A percentile compares a stretch with the other conserved stretches of the same genome.
These are phyloP conservation scores for Xerocomus brunneocitrinus DNA, from an alignment of 768 basidiomycete genomes.

Conservation along the genomic window DNA sequence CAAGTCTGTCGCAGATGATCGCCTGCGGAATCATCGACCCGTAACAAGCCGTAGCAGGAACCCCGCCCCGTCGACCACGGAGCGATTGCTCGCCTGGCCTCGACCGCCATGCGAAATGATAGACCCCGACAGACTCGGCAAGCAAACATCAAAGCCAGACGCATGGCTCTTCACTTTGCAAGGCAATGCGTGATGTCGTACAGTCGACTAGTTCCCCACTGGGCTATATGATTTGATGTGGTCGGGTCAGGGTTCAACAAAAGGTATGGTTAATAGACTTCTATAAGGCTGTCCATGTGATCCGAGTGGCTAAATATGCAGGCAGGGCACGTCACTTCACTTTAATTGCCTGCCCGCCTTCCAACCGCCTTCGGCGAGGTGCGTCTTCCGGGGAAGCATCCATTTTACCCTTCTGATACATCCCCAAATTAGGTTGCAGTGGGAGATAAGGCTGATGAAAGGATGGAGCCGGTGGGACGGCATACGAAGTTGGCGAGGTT, in stretches of 20 bases:
- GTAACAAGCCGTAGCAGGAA: slow-evolving; percentile 12
- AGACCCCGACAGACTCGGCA: neutral
- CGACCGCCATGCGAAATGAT: neutral
- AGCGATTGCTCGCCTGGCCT: slow-evolving; percentile 4
- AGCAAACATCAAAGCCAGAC: slow-evolving; percentile 7
- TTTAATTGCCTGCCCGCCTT: slow-evolving; percentile 51
- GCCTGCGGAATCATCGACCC: slow-evolving; percentile 20
- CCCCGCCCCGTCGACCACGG: slow-evolving; percentile 22
- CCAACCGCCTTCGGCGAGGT: slow-evolving; percentile 50
- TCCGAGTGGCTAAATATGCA: slow-evolving; percentile 23
- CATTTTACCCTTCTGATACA: slow-evolving; percentile 32
- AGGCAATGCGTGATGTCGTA: slow-evolving; percentile 3
- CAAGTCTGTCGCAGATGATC: slow-evolving; percentile 10
- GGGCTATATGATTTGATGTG: slow-evolving; percentile 22
- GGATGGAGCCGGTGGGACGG: slow-evolving; percentile 35
- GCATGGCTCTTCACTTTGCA: slow-evolving; percentile 11
- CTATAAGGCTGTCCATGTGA: slow-evolving; percentile 22
- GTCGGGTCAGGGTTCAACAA: slow-evolving; percentile 13
- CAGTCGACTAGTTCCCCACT: slow-evolving; percentile 19
- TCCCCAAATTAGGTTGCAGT: slow-evolving; percentile 48
- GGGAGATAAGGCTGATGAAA: slow-evolving; percentile 51
- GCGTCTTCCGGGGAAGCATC: slow-evolving; percentile 38
- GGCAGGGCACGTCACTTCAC: slow-evolving; percentile 39
- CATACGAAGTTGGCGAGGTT: slow-evolving; percentile 37
- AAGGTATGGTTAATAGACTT: slow-evolving; percentile 20